These are phyloP conservation scores for Boletus reticuloceps DNA, from an alignment of 768 basidiomycete genomes.

Conservation along the genomic window DNA sequence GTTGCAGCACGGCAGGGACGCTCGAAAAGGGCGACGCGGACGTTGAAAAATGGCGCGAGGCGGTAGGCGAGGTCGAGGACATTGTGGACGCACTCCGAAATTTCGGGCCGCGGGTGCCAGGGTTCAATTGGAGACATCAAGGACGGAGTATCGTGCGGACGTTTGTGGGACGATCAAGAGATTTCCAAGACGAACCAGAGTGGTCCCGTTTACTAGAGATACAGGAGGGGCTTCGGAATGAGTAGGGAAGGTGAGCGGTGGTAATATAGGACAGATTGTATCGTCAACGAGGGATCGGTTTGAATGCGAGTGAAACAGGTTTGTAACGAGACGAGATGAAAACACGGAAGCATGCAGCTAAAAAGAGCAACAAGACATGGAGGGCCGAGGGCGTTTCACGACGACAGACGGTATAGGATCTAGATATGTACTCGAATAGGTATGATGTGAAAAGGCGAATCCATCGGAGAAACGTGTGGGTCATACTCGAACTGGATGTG, in stretches of 20 bases:
- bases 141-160: constrained; percentile 83
- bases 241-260: constrained; percentile 6
- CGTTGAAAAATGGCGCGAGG: constrained; percentile 67
- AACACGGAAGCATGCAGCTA: constrained; percentile 15
- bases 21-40: constrained; percentile 70
- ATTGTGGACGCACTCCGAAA: constrained; percentile 80
- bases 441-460: background rate
- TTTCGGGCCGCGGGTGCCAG: constrained; percentile 68
- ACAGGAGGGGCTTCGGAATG: constrained; percentile 32
- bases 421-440: background rate
- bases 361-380: background rate
- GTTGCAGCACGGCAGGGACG: constrained; percentile 58
- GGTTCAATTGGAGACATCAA: constrained; percentile 79
- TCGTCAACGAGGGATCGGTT: background rate
- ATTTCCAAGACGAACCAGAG: constrained; percentile 88
- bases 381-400: constrained; percentile 18
- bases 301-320: background rate
- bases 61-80: constrained; percentile 76
- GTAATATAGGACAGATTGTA: constrained; percentile 16
- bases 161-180: constrained; percentile 84
- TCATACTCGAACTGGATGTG: too few species aligned
- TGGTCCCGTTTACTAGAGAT: constrained; percentile 68
- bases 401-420: constrained; percentile 6
- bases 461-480: too few species aligned
- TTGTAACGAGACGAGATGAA: background rate